phyloP scores from a whole-genome alignment of 2,329 filamentous ascomycete genomes.

The Myriosclerotinia curreyana region DNA sequence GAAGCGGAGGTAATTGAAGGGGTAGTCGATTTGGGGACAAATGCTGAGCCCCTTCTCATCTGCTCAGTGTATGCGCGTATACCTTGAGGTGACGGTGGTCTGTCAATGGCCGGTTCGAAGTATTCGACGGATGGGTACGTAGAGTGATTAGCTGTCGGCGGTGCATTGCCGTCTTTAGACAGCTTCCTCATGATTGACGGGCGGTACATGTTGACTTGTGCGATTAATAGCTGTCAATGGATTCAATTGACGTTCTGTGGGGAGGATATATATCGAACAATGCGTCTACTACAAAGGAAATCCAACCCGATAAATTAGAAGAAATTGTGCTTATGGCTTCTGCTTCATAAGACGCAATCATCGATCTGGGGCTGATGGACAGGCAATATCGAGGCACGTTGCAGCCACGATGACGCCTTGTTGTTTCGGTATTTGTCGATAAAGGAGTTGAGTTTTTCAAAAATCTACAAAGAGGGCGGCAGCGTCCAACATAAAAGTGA shows the following conservation, averaged over 20 bases:
- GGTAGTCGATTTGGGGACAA: conserved; percentile 46
- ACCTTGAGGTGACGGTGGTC: conserved; percentile 58
- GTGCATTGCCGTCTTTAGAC: conserved; percentile 14
- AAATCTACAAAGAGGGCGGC: conserved; percentile 18
- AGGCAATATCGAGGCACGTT: conserved; percentile 22
- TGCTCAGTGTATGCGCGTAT: conserved; percentile 58
- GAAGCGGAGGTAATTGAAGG: conserved; percentile 55
- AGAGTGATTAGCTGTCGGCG: conserved; percentile 5
- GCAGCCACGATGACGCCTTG: conserved; percentile 23
- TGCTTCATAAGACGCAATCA: conserved; percentile 23
- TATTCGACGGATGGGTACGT: conserved; percentile 41
- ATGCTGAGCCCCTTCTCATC: conserved; percentile 53
- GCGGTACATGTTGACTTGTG: conserved; percentile 18
- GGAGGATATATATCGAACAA: conserved; percentile 21
- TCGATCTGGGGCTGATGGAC: conserved; percentile 7
- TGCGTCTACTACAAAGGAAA: conserved; percentile 15
- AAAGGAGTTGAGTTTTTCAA: conserved; percentile 10
- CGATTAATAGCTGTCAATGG: conserved; percentile 14
- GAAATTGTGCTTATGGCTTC: conserved; percentile 22
- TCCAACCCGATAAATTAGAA: conserved; percentile 16
- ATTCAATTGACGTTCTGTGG: conserved; percentile 19
- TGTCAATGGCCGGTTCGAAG: conserved; percentile 57
- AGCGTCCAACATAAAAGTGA: conserved; percentile 22
- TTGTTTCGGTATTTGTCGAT: conserved; percentile 16
- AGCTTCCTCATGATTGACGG: conserved; percentile 13